Base-by-base conservation (phyloP, 441 rosid genomes). In the Daphne laureola region DNA sequence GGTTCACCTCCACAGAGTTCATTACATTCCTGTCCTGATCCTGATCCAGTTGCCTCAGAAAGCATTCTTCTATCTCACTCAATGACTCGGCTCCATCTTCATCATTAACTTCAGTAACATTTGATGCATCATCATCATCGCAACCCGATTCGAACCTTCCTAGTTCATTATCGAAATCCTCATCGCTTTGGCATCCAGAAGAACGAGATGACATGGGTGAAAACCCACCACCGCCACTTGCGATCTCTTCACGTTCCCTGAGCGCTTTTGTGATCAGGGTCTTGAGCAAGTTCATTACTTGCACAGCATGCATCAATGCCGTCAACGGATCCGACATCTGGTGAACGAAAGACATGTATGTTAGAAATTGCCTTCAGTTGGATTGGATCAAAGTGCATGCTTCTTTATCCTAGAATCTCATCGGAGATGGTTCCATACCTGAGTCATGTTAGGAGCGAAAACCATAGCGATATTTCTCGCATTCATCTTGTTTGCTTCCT, bases 261-360 rank as follows among this genome's bases (percentile, higher is more conserved):
- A 70, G 51, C 13, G 67, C 68, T 61, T 41, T 79, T 45, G 67
- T 70, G 55, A 81, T 84, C 41, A 84, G 71, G 54, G 82, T 81
- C 79, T 79, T 76, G 15, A 84, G 88, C 71, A 81, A 73, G 76
- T 84, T 84, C 91, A 84, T 84, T 17, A 84, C 86, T 81, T 77
- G 91, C 43, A 84, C 87, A 51, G 87, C 88, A 44, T 81, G 92
- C 92, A 84, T 79, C 53, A 79, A 68, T 27, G 86, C 92, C 46
- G 88, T 81, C 66, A 76, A 73, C 18, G 92, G 92, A 79, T 84
- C 88, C 12, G 88, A 78, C 88, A 79, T 84, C 88, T 76, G 68
- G 8, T 8, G 36, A 58, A 70, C 52, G 61, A 52, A 47, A 62
- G 38, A 52, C 17, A 16, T 5, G 42, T 41, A 16, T 5, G 42